phyloP scores from a whole-genome alignment of 306 rosid genomes.

The Dryas alaskensis region DNA sequence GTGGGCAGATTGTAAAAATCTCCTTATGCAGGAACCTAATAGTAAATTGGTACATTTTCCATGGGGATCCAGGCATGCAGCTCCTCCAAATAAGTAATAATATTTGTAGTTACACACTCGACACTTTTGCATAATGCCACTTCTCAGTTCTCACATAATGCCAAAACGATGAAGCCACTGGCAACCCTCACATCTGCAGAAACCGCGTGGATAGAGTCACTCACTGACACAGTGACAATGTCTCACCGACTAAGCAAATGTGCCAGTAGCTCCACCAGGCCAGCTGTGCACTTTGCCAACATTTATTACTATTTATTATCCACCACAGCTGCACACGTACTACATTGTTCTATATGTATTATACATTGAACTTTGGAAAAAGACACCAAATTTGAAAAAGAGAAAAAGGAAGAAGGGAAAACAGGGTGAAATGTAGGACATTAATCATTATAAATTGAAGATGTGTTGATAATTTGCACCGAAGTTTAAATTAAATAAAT shows the following conservation, averaged over 20 bases:
- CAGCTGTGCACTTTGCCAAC: slow-evolving; percentile 22
- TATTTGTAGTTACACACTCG: no score
- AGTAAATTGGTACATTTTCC: no score
- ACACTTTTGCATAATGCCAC: neutral
- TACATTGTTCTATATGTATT: no score
- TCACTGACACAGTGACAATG: neutral
- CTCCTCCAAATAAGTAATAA: no score
- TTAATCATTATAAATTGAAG: neutral
- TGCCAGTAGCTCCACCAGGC: neutral
- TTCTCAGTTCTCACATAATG: neutral
- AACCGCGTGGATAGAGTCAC: slow-evolving; percentile 25
- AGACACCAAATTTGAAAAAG: no score
- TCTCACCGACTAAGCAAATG: neutral
- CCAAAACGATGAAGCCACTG: slow-evolving; percentile 27
- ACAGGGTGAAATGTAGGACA: neutral
- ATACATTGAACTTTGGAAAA: no score
- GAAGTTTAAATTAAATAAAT: no score
- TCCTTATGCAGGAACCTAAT: no score
- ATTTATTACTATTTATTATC: neutral
- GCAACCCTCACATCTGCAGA: slow-evolving; percentile 14
- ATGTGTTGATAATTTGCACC: neutral
- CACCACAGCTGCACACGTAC: neutral
- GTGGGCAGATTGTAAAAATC: no score
- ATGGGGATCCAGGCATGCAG: no score
- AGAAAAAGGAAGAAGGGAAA: neutral